Base-by-base conservation (phyloP, 495 filamentous ascomycete genomes). In the Penicillium odoratum region DNA sequence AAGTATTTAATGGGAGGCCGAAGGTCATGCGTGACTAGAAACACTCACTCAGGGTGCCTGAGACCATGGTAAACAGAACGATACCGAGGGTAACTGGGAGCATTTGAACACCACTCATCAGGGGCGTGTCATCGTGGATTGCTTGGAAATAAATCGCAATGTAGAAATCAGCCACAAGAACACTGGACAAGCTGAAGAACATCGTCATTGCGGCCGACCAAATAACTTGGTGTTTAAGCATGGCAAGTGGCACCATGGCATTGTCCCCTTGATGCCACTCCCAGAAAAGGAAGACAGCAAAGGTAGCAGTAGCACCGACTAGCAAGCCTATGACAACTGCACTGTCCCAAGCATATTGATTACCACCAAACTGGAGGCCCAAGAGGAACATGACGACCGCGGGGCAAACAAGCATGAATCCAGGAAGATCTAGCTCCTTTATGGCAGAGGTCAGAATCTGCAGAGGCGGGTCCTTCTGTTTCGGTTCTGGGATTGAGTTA, bases 81-180 rank as follows among this genome's bases (percentile, higher is more conserved):
- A 54, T 16, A 6, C 50, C 66, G 7, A 91, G 67, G 5, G 90
- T 79, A 60, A 85, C 77, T 0, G 89, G 90, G 7, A 93, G 72
- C 61, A 84, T 86, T 55, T 80, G 76, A 54, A 92, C 84, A 40
- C 90, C 90, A 15, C 85, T 88, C 38, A 80, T 68, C 9, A 83
- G 74, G 8, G 90, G 87, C 0, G 71, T 72, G 1, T 78, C 78
- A 43, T 79, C 81, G 59, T 87, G 80, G 59, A 92, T 83, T 8
- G 86, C 80, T 67, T 93, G 90, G 74, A 93, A 92, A 81, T 85
- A 94, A 57, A 90, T 84, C 0, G 90, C 86, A 31, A 92, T 66
- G 69, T 85, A 92, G 10, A 64, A 54, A 31, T 65, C 50, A 16
- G 67, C 72, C 21, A 86, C 69, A 30, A 89, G 74, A 84, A 3